These are phyloP conservation scores for Dissophora globulifera DNA, from an alignment of 192 early-diverging fungal genomes.

Conservation along the genomic window DNA sequence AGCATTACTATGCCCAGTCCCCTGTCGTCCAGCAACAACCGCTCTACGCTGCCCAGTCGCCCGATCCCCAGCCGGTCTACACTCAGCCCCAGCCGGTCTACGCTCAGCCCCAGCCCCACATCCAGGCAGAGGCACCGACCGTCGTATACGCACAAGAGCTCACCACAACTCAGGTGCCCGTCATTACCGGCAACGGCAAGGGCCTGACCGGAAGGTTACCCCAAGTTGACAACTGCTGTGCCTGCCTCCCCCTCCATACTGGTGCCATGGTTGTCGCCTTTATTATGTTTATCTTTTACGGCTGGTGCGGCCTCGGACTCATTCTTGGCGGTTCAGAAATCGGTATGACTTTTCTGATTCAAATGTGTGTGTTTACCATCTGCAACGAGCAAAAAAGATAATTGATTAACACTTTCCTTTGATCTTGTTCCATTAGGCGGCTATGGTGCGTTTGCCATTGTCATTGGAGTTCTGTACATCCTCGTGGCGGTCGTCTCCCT, in stretches of 20 bases:
- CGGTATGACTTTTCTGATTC: slow-evolving; percentile 7
- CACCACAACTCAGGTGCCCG: slow-evolving; percentile 5
- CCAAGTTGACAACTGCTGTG: slow-evolving; percentile 31
- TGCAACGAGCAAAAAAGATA: no score
- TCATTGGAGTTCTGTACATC: slow-evolving; percentile 32
- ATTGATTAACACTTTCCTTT: background rate
- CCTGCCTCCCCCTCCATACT: slow-evolving; percentile 34
- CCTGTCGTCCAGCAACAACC: slow-evolving; percentile 10
- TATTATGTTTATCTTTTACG: slow-evolving; percentile 38
- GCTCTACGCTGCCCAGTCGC: slow-evolving; percentile 15
- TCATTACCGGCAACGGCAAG: slow-evolving; percentile 1
- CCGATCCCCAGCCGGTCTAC: background rate
- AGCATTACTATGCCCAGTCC: no score
- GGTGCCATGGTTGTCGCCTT: slow-evolving; percentile 37
- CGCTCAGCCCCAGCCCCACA: slow-evolving; percentile 4
- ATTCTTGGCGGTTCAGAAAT: background rate
- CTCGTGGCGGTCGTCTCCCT: slow-evolving; percentile 15
- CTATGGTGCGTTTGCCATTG: background rate
- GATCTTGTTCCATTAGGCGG: slow-evolving; percentile 2
- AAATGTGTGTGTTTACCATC: background rate
- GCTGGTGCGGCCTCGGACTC: slow-evolving; percentile 24
- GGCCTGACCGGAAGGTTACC: slow-evolving; percentile 26
- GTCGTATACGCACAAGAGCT: background rate
- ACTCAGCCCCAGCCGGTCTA: background rate
- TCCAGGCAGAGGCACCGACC: background rate